Evolutionary conservation across 306 rosid genomes (phyloP).

Genomic region (Lathyrus aphaca): DNA sequence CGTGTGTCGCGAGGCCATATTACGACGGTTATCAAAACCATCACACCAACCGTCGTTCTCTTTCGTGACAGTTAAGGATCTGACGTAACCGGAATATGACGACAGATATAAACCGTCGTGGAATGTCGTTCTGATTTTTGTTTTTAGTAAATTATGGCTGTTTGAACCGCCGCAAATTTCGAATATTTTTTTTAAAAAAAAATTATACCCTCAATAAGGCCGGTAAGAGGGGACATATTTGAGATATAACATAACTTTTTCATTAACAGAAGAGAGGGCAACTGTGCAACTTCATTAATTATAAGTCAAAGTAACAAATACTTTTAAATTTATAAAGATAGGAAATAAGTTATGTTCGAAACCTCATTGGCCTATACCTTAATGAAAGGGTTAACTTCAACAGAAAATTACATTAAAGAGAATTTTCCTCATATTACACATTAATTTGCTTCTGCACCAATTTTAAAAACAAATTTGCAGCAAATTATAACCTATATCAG

Average conservation of each 20-base stretch:
- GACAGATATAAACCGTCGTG: no score
- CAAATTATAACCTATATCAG: not conserved
- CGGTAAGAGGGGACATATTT: not conserved
- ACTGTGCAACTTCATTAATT: conserved; percentile 8
- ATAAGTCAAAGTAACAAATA: conserved; percentile 9
- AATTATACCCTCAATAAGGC: no score
- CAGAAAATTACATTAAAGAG: conserved; percentile 10
- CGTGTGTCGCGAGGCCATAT: no score
- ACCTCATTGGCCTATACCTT: not conserved
- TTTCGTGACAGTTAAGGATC: no score
- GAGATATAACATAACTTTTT: not conserved
- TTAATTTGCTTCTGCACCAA: not conserved
- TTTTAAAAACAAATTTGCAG: not conserved
- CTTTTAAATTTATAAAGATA: conserved; percentile 3
- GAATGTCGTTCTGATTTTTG: no score
- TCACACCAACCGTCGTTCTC: no score
- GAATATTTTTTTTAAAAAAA: no score
- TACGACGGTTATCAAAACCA: no score
- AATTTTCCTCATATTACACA: conserved; percentile 1
- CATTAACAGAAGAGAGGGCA: not conserved
- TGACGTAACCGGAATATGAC: no score
- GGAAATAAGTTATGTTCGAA: not conserved
- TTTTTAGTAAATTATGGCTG: no score
- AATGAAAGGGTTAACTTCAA: not conserved
- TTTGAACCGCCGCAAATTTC: no score